Evolutionary conservation across 345 rosid species (phyloP), one percentile per base, ranked within the genome.

Genomic region (Populus pruinosa): DNA sequence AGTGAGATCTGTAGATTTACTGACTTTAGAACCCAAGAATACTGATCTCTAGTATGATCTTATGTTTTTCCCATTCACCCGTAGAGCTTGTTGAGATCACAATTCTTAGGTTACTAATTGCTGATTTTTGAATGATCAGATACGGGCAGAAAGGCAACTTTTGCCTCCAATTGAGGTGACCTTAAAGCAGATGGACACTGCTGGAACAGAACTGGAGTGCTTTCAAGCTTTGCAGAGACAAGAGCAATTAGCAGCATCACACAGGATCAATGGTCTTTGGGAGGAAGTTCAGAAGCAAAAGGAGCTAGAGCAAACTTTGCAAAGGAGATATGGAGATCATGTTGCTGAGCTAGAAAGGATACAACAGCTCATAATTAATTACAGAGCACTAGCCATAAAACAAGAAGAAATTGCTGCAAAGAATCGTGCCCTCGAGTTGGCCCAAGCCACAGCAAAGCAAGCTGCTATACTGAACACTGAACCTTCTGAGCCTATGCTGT

Each of bases 281-380:
- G 97, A 89, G 81, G 98, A 92, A 81, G 96, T 96, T 69, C 85
- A 89, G 82, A 96, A 94, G 87, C 99, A 94, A 70, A 94, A 94
- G 86, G 95, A 90, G 81, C 92, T 90, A 0, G 98, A 96, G 87
- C 83, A 79, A 78, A 90, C 86, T 67, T 78, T 92, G 71, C 99
- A 96, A 79, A 80, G 77, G 49, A 88, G 89, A 36, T 96, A 94
- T 59, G 98, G 97, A n/a, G 79, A 83, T 81, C 88, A 86, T 75
- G 77, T 82, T 35, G 79, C 92, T 18, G 91, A 82, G 78, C 78
- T 90, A 75, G 98, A 91, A 82, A 90, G 86, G 77, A 74, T 83
- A 59, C 91, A 86, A 79, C 86, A 72, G 66, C 76, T 87, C 33
- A 76, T 88, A 29, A 82, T 83, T 38, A 78, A 77, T 38, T 82